Evolutionary conservation across 352 stramenopile species (phyloP).

Genomic region (Phytopythium litorale): DNA sequence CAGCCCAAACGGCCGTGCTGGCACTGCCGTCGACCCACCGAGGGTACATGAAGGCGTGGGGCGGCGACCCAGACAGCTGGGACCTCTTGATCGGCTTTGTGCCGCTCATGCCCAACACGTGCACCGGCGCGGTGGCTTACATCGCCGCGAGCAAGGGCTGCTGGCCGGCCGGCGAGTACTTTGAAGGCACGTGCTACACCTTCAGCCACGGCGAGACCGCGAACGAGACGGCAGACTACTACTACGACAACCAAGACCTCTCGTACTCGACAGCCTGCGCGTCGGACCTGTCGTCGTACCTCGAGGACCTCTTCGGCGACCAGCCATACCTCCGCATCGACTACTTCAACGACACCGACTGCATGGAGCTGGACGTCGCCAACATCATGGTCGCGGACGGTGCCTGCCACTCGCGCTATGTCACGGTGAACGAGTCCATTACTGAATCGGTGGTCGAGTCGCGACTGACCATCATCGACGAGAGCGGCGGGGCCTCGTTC

Average conservation of each 20-base stretch:
- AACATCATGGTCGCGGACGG: constrained; percentile 3
- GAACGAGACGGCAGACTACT: not conserved
- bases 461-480: not conserved
- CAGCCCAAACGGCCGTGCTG: not conserved
- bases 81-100: constrained; percentile 1
- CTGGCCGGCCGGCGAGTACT: constrained; percentile 1
- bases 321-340: constrained; percentile 1
- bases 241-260: not conserved
- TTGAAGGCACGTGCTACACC: not conserved
- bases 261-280: not conserved
- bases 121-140: not conserved
- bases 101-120: not conserved
- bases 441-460: not conserved
- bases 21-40: not conserved
- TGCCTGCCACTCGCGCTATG: not conserved
- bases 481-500: not conserved
- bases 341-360: constrained; percentile 5
- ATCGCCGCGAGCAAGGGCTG: constrained; percentile 1
- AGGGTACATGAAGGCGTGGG: not conserved
- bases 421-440: not conserved
- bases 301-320: not conserved
- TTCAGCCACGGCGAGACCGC: not conserved
- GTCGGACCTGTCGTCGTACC: constrained; percentile 1
- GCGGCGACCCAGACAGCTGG: constrained; percentile 4
- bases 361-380: not conserved